Evolutionary conservation across 495 filamentous ascomycete genomes (phyloP), one percentile per base, ranked within the genome.

Genomic region (Penicillium canariense): DNA sequence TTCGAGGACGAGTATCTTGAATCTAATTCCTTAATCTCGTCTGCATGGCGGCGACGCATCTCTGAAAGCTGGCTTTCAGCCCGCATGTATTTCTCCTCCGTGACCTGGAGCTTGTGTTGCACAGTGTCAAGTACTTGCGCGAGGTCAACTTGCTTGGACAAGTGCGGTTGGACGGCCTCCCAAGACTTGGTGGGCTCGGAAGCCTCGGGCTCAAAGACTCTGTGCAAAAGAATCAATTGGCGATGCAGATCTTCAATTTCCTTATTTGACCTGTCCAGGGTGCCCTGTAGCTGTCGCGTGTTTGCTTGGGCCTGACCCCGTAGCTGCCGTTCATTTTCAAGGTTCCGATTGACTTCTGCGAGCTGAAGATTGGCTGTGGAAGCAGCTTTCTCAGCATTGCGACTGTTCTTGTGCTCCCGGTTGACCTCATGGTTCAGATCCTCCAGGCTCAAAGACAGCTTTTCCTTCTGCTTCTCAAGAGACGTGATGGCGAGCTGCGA

Each of bases 401-500:
- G 87, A 57, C 84, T 96, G 34, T 85, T 85, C 73, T 97, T 94
- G 60, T 94, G 92, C 68, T 97, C 94, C 12, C 90, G 79, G 23
- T 85, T 87, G 32, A 97, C 81, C 69, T 97, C 92, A 67, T 98
- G 94, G 60, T 92, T 96, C 23, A 97, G 77, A 68, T 98, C 94
- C 63, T 98, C 94, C 12, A 97, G 68, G 60, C 79, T 91, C 47
- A 98, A 77, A 18, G 91, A 81, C 30, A 97, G 74, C 72, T 97
- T 97, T 71, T 97, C 94, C 52, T 96, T 91, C 68, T 96, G 90
- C 76, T 97, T 97, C 70, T 97, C 93, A 25, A 96, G 68, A 2
- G 89, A 88, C 1, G 88, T 87, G 48, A 97, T 85, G 10, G 86
- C 86, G 25, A 97, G 72, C 62, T 96, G 92, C 1, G 88, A 81